phyloP scores from a whole-genome alignment of 192 early-diverging fungal species.

The Geosiphon pyriformis region DNA sequence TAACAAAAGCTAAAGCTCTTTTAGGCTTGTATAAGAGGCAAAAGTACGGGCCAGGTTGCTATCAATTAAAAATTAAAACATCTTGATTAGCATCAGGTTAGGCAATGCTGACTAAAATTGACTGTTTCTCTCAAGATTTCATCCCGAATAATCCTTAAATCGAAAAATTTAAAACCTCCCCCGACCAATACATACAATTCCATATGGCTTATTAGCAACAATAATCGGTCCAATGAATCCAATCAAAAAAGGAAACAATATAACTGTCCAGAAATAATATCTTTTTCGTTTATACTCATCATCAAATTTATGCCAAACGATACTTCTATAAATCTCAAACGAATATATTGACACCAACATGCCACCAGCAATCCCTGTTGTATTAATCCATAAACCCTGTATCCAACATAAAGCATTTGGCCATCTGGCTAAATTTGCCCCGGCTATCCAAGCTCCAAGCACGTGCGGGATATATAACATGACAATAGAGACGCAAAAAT shows the following conservation, averaged over 20 bases:
- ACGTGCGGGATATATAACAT: slow-evolving; percentile 12
- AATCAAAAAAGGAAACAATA: slow-evolving; percentile 12
- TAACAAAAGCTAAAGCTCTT: slow-evolving; percentile 10
- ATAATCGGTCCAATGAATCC: slow-evolving; percentile 11
- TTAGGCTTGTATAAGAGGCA: slow-evolving; percentile 14
- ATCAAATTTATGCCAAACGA: not conserved
- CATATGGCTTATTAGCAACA: slow-evolving; percentile 10
- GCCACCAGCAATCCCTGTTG: not conserved
- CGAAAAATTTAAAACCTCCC: not conserved
- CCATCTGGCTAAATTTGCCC: not conserved
- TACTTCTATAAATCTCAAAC: slow-evolving; percentile 14
- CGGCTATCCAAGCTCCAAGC: slow-evolving; percentile 13
- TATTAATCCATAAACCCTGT: slow-evolving; percentile 18
- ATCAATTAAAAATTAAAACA: not conserved
- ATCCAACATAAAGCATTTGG: slow-evolving; percentile 5
- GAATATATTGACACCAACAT: slow-evolving; percentile 6
- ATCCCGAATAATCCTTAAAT: not conserved
- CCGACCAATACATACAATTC: slow-evolving; percentile 20
- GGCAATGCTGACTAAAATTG: not conserved
- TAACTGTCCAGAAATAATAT: slow-evolving; percentile 7
- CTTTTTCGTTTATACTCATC: slow-evolving; percentile 7
- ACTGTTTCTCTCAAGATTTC: not conserved
- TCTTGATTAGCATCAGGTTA: not conserved
- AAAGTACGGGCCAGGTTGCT: slow-evolving; percentile 11
- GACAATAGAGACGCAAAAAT: slow-evolving; percentile 22